phyloP scores from a whole-genome alignment of 106 monocot genomes.

The Allium sativum region DNA sequence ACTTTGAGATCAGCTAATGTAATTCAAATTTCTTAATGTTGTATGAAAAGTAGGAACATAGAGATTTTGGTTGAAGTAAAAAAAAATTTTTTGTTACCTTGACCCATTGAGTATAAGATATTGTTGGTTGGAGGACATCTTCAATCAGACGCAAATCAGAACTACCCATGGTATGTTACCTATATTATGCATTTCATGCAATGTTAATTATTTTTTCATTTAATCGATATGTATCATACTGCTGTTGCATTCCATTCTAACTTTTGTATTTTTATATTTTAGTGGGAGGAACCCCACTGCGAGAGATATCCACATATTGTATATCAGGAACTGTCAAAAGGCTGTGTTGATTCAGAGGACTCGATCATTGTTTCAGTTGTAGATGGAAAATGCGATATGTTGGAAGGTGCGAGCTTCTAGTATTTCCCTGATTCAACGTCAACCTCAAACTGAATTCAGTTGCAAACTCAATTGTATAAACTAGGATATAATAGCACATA shows the following conservation, averaged over 20 bases:
- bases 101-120: conserved; percentile 43
- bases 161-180: conserved; percentile 62
- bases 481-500: no score
- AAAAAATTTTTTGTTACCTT: conserved; percentile 18
- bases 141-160: conserved; percentile 86
- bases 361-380: conserved; percentile 5
- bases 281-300: conserved; percentile 51
- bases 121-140: conserved; percentile 99
- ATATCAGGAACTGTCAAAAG: conserved; percentile 59
- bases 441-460: no score
- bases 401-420: conserved; percentile 52
- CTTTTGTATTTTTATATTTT: conserved; percentile 2
- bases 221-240: background rate
- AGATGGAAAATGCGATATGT: conserved; percentile 22
- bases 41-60: no score
- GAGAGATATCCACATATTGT: conserved; percentile 87
- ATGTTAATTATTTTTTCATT: background rate
- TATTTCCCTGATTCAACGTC: no score
- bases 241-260: background rate
- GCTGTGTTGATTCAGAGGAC: conserved; percentile 3
- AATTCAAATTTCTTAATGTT: no score
- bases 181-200: background rate
- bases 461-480: no score
- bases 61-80: no score
- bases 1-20: background rate